A percentile compares a stretch with the other conserved stretches of the same genome.
Evolutionary conservation across 345 rosid species (phyloP).

Genomic region (Anastatica hierochuntica): DNA sequence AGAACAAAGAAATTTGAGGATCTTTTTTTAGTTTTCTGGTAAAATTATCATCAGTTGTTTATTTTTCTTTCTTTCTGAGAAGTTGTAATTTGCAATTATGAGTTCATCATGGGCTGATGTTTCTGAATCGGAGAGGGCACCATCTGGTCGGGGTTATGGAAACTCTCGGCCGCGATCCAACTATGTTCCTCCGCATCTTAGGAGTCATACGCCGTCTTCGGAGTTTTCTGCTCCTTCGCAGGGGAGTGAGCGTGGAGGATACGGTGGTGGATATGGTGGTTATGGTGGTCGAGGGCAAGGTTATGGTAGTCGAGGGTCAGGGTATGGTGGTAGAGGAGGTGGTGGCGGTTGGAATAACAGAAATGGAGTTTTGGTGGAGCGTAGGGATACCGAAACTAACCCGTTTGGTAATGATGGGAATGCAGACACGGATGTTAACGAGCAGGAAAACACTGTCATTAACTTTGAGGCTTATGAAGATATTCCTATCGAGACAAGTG

Average conservation of each 20-base stretch:
- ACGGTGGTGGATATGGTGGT: constrained; percentile 30
- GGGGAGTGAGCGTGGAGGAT: constrained; percentile 37
- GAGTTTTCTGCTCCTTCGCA: constrained; percentile 41
- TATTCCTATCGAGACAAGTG: constrained; percentile 94
- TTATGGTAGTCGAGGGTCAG: constrained; percentile 13
- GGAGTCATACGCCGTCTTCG: constrained; percentile 38
- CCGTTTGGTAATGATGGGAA: constrained; percentile 72
- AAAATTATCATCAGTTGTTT: not conserved
- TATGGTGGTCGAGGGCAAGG: constrained; percentile 20
- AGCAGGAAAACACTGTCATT: constrained; percentile 71
- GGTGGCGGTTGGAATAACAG: constrained; percentile 32
- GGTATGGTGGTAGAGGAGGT: constrained; percentile 19
- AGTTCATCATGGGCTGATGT: constrained; percentile 96
- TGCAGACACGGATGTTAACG: constrained; percentile 33
- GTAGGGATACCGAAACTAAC: constrained; percentile 73
- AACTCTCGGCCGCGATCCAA: constrained; percentile 32
- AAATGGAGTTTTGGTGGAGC: constrained; percentile 83
- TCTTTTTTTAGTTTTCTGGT: not conserved
- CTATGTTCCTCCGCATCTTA: constrained; percentile 86
- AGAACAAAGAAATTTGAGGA: constrained; percentile 3
- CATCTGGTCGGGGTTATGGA: constrained; percentile 23
- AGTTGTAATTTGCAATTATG: constrained; percentile 25
- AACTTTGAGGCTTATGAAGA: constrained; percentile 98
- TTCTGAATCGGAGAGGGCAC: constrained; percentile 69
- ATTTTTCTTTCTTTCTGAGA: not conserved